phyloP scores from a whole-genome alignment of 768 basidiomycete genomes.

The Rossbeevera mucosa region DNA sequence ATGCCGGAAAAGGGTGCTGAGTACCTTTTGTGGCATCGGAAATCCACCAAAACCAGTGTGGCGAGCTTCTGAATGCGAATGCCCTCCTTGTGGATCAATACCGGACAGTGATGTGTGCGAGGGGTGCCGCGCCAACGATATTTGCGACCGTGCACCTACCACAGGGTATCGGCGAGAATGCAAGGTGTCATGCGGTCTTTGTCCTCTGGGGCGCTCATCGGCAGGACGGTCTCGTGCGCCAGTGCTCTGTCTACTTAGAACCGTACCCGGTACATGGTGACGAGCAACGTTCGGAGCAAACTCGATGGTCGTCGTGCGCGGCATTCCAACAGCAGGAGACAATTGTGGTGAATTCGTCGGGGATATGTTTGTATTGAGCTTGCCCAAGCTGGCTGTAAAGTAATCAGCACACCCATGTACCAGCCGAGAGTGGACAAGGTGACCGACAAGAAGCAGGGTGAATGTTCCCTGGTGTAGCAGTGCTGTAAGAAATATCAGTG shows the following conservation, averaged over 20 bases:
- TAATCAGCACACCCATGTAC: not conserved
- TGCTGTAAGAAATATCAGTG: constrained; percentile 33
- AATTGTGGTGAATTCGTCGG: constrained; percentile 4
- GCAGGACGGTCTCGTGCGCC: not conserved
- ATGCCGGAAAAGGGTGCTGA: constrained; percentile 44
- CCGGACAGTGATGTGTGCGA: constrained; percentile 11
- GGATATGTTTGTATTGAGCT: not conserved
- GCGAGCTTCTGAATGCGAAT: constrained; percentile 21
- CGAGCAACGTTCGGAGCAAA: constrained; percentile 40
- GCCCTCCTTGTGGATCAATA: constrained; percentile 14
- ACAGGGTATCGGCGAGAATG: constrained; percentile 15
- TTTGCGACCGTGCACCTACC: constrained; percentile 5
- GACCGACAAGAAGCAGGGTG: constrained; percentile 10
- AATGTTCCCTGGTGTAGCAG: constrained; percentile 17
- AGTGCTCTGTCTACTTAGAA: constrained; percentile 25
- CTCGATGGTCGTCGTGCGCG: constrained; percentile 47
- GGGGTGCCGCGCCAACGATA: constrained; percentile 15
- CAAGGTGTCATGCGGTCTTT: constrained; percentile 4
- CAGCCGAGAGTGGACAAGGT: not conserved
- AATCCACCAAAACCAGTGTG: constrained; percentile 66
- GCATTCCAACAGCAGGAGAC: constrained; percentile 22
- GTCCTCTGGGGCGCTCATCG: constrained; percentile 8
- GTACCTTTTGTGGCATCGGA: constrained; percentile 60
- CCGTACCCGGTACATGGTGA: constrained; percentile 22
- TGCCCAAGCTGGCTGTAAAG: constrained; percentile 10